Conservation (phyloP, 2,329 filamentous ascomycete species). For the Exophiala calicioides region DNA sequence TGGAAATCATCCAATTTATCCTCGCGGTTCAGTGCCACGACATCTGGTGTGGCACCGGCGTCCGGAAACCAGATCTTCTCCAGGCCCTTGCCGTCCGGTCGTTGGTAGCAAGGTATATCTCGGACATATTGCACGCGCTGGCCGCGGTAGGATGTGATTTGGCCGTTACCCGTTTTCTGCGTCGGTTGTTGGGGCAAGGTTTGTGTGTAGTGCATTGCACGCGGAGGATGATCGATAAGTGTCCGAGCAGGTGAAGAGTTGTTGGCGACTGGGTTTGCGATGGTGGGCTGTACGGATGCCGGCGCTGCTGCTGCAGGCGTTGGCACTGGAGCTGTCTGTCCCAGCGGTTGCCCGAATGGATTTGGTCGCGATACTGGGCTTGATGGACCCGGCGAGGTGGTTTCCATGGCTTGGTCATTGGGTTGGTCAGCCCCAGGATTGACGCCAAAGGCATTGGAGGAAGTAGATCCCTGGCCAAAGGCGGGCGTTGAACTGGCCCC, state of each 20-base stretch:
- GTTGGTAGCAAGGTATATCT: conserved; percentile 50
- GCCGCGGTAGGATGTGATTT: conserved; percentile 63
- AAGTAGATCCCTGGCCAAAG: conserved; percentile 36
- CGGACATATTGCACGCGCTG: conserved; percentile 59
- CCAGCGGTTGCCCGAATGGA: conserved; percentile 28
- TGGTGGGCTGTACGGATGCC: too few species aligned
- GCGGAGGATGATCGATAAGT: conserved; percentile 22
- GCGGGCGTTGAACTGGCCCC: conserved; percentile 11
- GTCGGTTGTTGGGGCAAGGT: conserved; percentile 40
- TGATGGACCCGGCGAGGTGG: conserved; percentile 37
- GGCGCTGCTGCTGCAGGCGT: conserved; percentile 2
- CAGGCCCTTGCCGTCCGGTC: conserved; percentile 58
- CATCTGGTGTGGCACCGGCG: conserved; percentile 57
- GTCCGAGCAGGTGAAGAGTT: conserved; percentile 25
- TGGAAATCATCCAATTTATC: conserved; percentile 46
- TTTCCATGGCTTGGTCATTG: conserved; percentile 24
- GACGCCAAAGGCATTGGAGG: conserved; percentile 41
- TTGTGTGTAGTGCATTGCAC: conserved; percentile 28
- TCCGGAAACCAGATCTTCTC: conserved; percentile 72
- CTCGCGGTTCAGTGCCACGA: conserved; percentile 48
- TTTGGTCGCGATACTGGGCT: conserved; percentile 35
- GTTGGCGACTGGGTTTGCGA: conserved; percentile 22
- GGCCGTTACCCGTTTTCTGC: conserved; percentile 33
- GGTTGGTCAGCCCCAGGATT: conserved; percentile 19
- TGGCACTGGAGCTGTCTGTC: conserved; percentile 30